These are phyloP conservation scores for Adansonia madagascariensis DNA, from an alignment of 441 rosid genomes.

Conservation along the genomic window DNA sequence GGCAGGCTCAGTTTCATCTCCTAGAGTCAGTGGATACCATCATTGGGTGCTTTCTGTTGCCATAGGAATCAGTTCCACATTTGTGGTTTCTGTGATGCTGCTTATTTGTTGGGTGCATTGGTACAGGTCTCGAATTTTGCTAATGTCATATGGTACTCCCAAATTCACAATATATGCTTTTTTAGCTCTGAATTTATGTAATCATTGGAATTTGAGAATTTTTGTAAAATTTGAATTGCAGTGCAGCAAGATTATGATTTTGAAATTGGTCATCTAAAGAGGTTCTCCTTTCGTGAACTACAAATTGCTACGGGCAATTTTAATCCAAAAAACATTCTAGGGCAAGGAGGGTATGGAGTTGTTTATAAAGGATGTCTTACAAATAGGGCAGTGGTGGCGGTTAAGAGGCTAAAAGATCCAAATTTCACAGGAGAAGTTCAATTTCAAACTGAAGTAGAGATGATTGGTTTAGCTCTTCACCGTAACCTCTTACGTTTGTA, in stretches of 20 bases:
- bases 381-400: slow-evolving; percentile 71
- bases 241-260: slow-evolving; percentile 89
- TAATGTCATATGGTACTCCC: slow-evolving; percentile 60
- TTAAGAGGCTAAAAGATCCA: slow-evolving; percentile 91
- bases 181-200: neutral
- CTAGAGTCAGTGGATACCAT: slow-evolving; percentile 44
- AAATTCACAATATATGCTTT: neutral
- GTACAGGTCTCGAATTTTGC: slow-evolving; percentile 68
- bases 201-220: slow-evolving; percentile 18
- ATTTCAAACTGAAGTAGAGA: slow-evolving; percentile 95
- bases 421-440: slow-evolving; percentile 85
- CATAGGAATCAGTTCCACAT: slow-evolving; percentile 66
- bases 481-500: slow-evolving; percentile 77
- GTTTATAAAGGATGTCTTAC: slow-evolving; percentile 88
- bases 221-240: slow-evolving; percentile 34
- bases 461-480: slow-evolving; percentile 94
- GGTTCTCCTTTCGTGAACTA: slow-evolving; percentile 80
- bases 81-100: slow-evolving; percentile 63
- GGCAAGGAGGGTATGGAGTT: slow-evolving; percentile 93
- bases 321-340: slow-evolving; percentile 71
- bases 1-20: slow-evolving; percentile 53
- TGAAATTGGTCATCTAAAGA: slow-evolving; percentile 78
- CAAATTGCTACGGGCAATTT: slow-evolving; percentile 78
- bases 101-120: slow-evolving; percentile 78
- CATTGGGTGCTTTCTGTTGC: slow-evolving; percentile 68